Conservation (phyloP, 176 grass and related monocot species). For the Elymus sibiricus region DNA sequence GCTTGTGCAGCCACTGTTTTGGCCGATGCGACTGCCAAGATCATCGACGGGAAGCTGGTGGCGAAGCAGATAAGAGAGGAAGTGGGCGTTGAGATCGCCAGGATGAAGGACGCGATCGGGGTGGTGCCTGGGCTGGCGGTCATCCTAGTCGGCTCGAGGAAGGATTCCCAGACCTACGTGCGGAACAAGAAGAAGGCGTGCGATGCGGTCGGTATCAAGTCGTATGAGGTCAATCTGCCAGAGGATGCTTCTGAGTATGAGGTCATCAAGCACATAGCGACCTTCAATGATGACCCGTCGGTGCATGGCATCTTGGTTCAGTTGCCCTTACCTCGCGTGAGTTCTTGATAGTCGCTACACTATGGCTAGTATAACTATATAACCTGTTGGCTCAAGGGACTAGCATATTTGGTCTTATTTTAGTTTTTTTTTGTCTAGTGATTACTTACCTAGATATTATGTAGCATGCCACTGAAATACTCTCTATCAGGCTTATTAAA, state of each 20-base stretch:
- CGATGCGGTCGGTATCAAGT: constrained; percentile 80
- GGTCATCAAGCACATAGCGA: constrained; percentile 60
- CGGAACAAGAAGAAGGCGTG: constrained; percentile 96
- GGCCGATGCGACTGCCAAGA: constrained; percentile 39
- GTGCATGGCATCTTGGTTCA: constrained; percentile 97
- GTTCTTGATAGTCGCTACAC: neutral
- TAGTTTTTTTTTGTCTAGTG: neutral
- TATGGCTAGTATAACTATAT: neutral
- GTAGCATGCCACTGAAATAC: neutral
- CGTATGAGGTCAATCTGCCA: constrained; percentile 67
- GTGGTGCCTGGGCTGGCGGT: constrained; percentile 78
- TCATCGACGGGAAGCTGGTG: constrained; percentile 82
- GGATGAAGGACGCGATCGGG: constrained; percentile 64
- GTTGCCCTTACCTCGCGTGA: constrained; percentile 82
- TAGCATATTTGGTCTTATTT: constrained; percentile 3
- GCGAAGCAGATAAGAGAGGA: constrained; percentile 83
- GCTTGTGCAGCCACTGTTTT: constrained; percentile 31
- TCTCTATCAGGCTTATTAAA: neutral
- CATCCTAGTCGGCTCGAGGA: constrained; percentile 78
- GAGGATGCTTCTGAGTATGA: constrained; percentile 83
- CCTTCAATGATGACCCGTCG: constrained; percentile 69
- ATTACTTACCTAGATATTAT: neutral
- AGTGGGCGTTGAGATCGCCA: constrained; percentile 44
- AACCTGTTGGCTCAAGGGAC: neutral
- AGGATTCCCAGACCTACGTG: constrained; percentile 92